Conservation (phyloP, 768 basidiomycete species). For the Xerocomellus chrysenteron region DNA sequence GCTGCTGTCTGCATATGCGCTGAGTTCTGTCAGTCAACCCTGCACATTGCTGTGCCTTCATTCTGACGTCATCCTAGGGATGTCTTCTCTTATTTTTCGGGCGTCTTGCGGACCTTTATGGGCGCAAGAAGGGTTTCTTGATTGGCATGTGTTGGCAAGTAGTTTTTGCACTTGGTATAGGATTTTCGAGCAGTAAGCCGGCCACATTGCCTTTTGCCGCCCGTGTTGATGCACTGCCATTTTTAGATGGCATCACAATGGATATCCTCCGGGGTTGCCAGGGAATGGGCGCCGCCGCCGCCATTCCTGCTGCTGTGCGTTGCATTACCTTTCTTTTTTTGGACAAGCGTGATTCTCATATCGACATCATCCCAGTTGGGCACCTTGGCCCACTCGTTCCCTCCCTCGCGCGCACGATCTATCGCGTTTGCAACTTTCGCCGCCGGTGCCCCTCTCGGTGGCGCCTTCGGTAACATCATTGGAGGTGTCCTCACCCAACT, state of each 20-base stretch:
- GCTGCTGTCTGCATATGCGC: conserved; percentile 63
- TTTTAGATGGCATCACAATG: conserved; percentile 55
- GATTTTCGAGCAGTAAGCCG: conserved; percentile 54
- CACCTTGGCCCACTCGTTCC: conserved; percentile 79
- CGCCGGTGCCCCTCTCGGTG: conserved; percentile 83
- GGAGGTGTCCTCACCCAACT: conserved; percentile 73
- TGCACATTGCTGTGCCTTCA: neutral
- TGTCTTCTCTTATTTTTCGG: conserved; percentile 78
- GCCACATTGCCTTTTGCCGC: neutral
- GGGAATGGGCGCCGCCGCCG: conserved; percentile 77
- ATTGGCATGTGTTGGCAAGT: conserved; percentile 54
- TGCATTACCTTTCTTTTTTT: neutral
- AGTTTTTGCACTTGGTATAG: conserved; percentile 61
- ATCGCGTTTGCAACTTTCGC: conserved; percentile 81
- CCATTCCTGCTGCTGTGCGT: conserved; percentile 68
- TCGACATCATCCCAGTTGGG: conserved; percentile 52
- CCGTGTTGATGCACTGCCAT: neutral
- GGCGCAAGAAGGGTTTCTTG: conserved; percentile 68
- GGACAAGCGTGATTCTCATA: neutral
- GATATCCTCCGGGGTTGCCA: conserved; percentile 75
- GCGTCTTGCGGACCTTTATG: conserved; percentile 77
- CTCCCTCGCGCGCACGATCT: conserved; percentile 62
- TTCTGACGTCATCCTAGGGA: conserved; percentile 46
- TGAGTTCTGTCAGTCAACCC: conserved; percentile 57
- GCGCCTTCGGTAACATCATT: conserved; percentile 62